Conservation (phyloP, 352 stramenopile genomes). For the Globisporangium okanoganense region DNA sequence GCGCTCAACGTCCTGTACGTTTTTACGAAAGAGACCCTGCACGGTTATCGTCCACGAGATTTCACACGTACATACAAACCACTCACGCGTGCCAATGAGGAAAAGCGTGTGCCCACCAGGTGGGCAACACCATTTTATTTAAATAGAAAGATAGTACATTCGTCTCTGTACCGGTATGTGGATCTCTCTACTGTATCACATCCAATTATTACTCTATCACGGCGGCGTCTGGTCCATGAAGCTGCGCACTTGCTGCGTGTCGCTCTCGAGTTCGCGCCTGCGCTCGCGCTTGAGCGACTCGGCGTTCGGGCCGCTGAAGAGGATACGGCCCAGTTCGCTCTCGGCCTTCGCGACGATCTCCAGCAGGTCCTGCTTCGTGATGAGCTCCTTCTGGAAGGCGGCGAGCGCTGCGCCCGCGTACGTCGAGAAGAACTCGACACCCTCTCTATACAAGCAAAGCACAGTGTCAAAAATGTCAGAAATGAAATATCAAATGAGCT, state of each 20-base stretch:
- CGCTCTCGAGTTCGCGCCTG: constrained; percentile 34
- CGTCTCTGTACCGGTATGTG: too few species aligned
- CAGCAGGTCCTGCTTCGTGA: constrained; percentile 46
- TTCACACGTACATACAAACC: background rate
- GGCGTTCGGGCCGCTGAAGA: constrained; percentile 41
- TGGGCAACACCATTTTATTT: too few species aligned
- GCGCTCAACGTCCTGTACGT: background rate
- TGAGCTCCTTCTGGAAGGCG: constrained; percentile 55
- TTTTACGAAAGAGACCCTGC: background rate
- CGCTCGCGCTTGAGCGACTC: constrained; percentile 35
- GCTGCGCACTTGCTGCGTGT: constrained; percentile 31
- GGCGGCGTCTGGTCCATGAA: background rate
- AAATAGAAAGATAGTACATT: too few species aligned
- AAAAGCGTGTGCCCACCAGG: background rate
- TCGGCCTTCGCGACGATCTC: constrained; percentile 33
- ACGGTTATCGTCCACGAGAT: background rate
- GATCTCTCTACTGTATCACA: too few species aligned
- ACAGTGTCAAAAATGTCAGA: background rate
- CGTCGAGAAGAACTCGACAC: constrained; percentile 70
- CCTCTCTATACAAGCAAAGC: constrained; percentile 31
- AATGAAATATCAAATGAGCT: background rate
- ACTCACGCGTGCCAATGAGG: background rate
- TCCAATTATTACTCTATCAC: too few species aligned
- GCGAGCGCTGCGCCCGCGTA: constrained; percentile 59
- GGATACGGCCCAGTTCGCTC: constrained; percentile 44